phyloP scores from a whole-genome alignment of 2,329 filamentous ascomycete species.

The Chrysosporium keratinophilum region DNA sequence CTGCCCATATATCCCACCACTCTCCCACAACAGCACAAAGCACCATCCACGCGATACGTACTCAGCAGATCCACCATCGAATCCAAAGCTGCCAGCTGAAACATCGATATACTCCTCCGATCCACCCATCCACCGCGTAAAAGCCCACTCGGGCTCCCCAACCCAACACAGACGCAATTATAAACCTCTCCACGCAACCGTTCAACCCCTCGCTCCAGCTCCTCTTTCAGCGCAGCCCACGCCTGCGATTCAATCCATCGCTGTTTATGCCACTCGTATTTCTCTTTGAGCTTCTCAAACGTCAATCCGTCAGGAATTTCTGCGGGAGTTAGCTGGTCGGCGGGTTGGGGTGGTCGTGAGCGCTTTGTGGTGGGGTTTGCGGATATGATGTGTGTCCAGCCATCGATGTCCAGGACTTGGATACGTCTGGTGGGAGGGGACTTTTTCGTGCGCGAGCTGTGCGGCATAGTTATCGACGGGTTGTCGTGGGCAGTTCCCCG shows the following conservation, averaged over 20 bases:
- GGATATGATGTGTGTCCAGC: slow-evolving; percentile 37
- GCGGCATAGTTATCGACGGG: slow-evolving; percentile 24
- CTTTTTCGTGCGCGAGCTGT: slow-evolving; percentile 14
- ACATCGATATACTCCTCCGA: slow-evolving; percentile 32
- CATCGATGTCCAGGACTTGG: slow-evolving; percentile 31
- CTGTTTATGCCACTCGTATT: slow-evolving; percentile 24
- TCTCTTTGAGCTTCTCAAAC: slow-evolving; percentile 23
- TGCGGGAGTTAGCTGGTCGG: slow-evolving; percentile 25
- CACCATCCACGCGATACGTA: slow-evolving; percentile 17
- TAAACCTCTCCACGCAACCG: slow-evolving; percentile 16
- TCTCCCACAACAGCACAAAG: neutral
- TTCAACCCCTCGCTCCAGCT: slow-evolving; percentile 1
- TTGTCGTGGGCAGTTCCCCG: neutral
- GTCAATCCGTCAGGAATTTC: slow-evolving; percentile 29
- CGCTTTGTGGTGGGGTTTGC: neutral
- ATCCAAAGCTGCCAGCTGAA: slow-evolving; percentile 32
- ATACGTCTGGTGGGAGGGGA: slow-evolving; percentile 25
- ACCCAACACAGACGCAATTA: slow-evolving; percentile 31
- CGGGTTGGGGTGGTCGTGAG: slow-evolving; percentile 3
- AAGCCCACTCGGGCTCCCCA: slow-evolving; percentile 35
- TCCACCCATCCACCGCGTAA: slow-evolving; percentile 36
- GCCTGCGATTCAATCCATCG: slow-evolving; percentile 25
- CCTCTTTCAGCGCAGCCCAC: slow-evolving; percentile 19
- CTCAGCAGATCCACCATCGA: slow-evolving; percentile 22
- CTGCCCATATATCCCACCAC: neutral